phyloP scores from a whole-genome alignment of 1,284 basidiomycete species.

The Taiwanofungus camphoratus region DNA sequence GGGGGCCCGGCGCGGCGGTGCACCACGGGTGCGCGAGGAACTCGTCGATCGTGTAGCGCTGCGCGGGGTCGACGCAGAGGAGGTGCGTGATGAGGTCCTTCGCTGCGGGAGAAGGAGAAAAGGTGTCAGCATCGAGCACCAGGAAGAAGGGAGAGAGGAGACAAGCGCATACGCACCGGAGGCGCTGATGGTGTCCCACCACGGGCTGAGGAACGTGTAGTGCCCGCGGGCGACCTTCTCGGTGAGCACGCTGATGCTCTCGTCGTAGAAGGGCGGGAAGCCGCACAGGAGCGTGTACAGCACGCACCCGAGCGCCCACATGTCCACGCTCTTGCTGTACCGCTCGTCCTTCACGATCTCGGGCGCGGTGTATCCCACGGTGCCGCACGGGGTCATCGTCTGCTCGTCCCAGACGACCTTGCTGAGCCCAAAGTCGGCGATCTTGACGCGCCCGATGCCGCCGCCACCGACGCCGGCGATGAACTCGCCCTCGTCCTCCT shows the following conservation, averaged over 20 bases:
- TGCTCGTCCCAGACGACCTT: constrained; percentile 99
- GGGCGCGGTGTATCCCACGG: constrained; percentile 98
- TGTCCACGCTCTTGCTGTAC: constrained; percentile 97
- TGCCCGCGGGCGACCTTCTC: constrained; percentile 98
- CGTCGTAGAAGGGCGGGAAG: constrained; percentile 98
- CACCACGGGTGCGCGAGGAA: constrained; percentile 98
- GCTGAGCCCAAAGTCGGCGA: constrained; percentile 97
- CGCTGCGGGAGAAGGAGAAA: constrained; percentile 39
- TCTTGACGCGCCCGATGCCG: constrained; percentile 97
- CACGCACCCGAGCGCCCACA: constrained; percentile 99
- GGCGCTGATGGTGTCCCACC: constrained; percentile 96
- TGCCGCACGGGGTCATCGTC: constrained; percentile 99
- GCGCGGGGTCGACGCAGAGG: constrained; percentile 91
- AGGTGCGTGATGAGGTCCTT: constrained; percentile 96
- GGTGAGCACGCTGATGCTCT: constrained; percentile 96
- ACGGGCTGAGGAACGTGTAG: constrained; percentile 98
- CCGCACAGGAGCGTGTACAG: constrained; percentile 98
- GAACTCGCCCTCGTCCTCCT: constrained; percentile 98
- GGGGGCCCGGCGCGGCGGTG: constrained; percentile 58
- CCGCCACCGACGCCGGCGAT: constrained; percentile 89
- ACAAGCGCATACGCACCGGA: constrained; percentile 49
- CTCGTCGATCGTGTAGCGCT: constrained; percentile 97
- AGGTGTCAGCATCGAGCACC: constrained; percentile 6
- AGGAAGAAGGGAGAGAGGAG: no score
- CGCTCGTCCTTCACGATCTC: constrained; percentile 99